Conservation (phyloP, 495 filamentous ascomycete species). For the Penicillium desertorum region DNA sequence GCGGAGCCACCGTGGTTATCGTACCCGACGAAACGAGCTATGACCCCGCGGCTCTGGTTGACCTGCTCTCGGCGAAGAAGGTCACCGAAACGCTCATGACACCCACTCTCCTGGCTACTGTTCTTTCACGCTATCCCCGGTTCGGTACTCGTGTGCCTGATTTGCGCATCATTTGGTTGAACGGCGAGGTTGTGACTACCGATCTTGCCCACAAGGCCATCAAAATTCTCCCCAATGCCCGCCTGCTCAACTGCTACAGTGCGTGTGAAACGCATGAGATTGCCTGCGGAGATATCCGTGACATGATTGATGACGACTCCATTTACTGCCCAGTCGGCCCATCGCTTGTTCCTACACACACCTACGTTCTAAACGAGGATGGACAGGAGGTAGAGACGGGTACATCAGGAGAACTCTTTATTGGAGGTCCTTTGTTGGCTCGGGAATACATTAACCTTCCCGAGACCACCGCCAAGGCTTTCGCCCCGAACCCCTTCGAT, state of each 20-base stretch:
- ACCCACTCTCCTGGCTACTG: slow-evolving; percentile 65
- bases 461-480: slow-evolving; percentile 70
- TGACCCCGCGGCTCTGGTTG: slow-evolving; percentile 64
- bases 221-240: slow-evolving; percentile 59
- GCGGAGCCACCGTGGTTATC: slow-evolving; percentile 64
- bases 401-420: slow-evolving; percentile 73
- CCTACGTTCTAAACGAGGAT: slow-evolving; percentile 60
- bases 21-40: slow-evolving; percentile 69
- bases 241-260: slow-evolving; percentile 69
- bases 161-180: slow-evolving; percentile 63
- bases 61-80: slow-evolving; percentile 54
- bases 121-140: slow-evolving; percentile 59
- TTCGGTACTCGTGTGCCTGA: slow-evolving; percentile 56
- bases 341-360: slow-evolving; percentile 56
- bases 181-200: slow-evolving; percentile 69
- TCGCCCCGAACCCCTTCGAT: slow-evolving; percentile 62
- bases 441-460: slow-evolving; percentile 79
- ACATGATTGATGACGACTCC: slow-evolving; percentile 54
- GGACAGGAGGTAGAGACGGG: slow-evolving; percentile 59
- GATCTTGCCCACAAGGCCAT: slow-evolving; percentile 61
- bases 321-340: slow-evolving; percentile 62
- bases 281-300: slow-evolving; percentile 66
- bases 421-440: slow-evolving; percentile 79
- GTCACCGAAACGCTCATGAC: slow-evolving; percentile 74
- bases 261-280: slow-evolving; percentile 73